Base-by-base conservation (phyloP, 1,284 basidiomycete species). In the Tilletia walkeri region DNA sequence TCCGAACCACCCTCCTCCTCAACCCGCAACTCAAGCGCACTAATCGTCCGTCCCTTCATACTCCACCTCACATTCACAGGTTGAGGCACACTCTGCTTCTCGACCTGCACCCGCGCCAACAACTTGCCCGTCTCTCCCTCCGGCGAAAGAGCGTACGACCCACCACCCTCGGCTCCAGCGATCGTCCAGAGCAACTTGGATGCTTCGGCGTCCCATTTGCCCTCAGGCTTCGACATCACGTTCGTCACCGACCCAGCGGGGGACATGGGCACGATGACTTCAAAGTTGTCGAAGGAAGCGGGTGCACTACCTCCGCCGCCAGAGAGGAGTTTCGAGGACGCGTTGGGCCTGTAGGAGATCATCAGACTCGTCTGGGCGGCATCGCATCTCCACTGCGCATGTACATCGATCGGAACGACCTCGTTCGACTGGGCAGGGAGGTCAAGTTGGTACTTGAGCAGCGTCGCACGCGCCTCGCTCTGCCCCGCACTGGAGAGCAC, bases 371-470 rank as follows among this genome's bases (percentile, higher is more conserved):
- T 87, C 68, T 86, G 86, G 38, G 84, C 84, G 20, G 85, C 79
- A 71, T 86, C 86, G 70, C 84, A 84, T 67, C 86, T 84, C 86
- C 87, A 88, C 10, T 85, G 85, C 0, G 87, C 85, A 67, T 85
- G 84, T 39, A 87, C 78, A 1, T 82, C 68, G 3, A 88, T 70
- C 0, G 87, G 87, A 0, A 86, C 80, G 12, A 86, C 78, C 14
- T 49, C 45, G 4, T 34, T 66, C 20, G 45, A 49, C 24, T 49
- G 65, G 12, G 24, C 24, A 1, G 48, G 48, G 12, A 53, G 12
- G 68, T 86, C 83, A 20, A 88, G 83, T 68, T 87, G 86, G 73
- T 88, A 88, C 76, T 86, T 86, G 80, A 88, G 85, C 36, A 87
- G 77, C 47, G 85, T 75, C 4, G 80, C 70, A 73, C 83, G 74